Percentiles rank a stretch among this genome's conserved stretches.
Conservation (phyloP, 768 basidiomycete genomes). For the Trametes coccinea region DNA sequence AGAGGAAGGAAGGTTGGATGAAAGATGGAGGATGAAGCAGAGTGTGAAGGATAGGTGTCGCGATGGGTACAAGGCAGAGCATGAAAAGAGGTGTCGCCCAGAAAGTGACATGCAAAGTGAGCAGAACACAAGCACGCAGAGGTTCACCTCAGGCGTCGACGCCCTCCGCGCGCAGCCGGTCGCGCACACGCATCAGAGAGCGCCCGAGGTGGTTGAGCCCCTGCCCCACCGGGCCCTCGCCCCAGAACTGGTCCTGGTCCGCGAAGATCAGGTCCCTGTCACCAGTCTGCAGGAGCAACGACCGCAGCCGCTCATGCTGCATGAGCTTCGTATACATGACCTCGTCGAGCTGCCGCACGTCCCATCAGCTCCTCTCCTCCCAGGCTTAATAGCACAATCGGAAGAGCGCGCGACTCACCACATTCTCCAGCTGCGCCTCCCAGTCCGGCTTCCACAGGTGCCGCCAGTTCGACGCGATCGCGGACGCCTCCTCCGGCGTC, state of each 20-base stretch:
- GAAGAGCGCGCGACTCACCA: conserved; percentile 40
- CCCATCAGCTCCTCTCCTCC: not conserved
- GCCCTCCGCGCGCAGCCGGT: conserved; percentile 36
- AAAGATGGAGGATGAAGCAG: not conserved
- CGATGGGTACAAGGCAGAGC: not conserved
- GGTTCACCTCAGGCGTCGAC: conserved; percentile 3
- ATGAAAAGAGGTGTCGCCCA: too few relatives aligned
- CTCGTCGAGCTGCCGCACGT: conserved; percentile 57
- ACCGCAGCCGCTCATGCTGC: conserved; percentile 64
- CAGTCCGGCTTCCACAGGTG: conserved; percentile 55
- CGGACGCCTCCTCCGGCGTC: conserved; percentile 42
- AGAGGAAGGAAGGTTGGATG: not conserved
- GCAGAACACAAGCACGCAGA: not conserved
- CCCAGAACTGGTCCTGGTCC: conserved; percentile 62
- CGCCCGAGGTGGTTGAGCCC: conserved; percentile 68
- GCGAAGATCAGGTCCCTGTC: conserved; percentile 39
- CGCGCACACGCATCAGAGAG: conserved; percentile 56
- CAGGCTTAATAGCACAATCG: not conserved
- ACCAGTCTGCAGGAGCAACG: conserved; percentile 55
- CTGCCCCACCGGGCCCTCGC: conserved; percentile 49
- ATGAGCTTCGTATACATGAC: conserved; percentile 67
- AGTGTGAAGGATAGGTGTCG: not conserved
- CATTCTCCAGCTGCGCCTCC: conserved; percentile 47
- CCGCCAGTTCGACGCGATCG: conserved; percentile 32
- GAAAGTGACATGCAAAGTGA: too few relatives aligned